phyloP scores from a whole-genome alignment of 1,139 yeast genomes.

The Tardiomyces digboiensis region DNA sequence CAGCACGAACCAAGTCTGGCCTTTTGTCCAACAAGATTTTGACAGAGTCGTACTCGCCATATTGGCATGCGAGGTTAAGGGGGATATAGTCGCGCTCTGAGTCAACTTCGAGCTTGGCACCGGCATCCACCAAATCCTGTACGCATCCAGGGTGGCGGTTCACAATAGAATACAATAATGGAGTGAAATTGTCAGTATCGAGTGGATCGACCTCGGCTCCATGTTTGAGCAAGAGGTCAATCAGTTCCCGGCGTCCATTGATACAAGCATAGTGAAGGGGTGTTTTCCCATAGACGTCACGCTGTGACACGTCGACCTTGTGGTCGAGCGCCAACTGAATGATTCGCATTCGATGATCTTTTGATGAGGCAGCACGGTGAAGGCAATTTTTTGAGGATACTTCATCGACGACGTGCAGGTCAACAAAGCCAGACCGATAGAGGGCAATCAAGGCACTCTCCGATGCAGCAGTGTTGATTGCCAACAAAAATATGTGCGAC shows the following conservation, averaged over 20 bases:
- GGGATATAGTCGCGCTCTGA: constrained; percentile 55
- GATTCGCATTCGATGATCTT: constrained; percentile 23
- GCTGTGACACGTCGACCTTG: constrained; percentile 30
- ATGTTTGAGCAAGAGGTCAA: constrained; percentile 23
- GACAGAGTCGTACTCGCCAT: constrained; percentile 67
- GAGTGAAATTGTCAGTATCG: constrained; percentile 42
- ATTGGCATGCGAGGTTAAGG: constrained; percentile 80
- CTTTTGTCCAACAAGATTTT: constrained; percentile 41
- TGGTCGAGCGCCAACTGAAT: constrained; percentile 27
- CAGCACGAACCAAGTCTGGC: constrained; percentile 36
- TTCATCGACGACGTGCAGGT: constrained; percentile 33
- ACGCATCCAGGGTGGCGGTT: constrained; percentile 53
- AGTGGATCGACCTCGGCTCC: constrained; percentile 29
- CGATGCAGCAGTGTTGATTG: constrained; percentile 40
- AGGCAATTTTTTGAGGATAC: constrained; percentile 34
- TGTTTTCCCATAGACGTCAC: constrained; percentile 66
- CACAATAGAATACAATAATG: constrained; percentile 70
- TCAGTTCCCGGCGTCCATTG: constrained; percentile 25
- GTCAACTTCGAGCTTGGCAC: constrained; percentile 31
- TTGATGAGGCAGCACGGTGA: constrained; percentile 36
- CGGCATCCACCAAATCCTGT: constrained; percentile 34
- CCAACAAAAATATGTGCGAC: constrained; percentile 55
- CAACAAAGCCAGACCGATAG: constrained; percentile 30
- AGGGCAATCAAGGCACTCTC: constrained; percentile 33
- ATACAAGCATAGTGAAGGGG: constrained; percentile 82